A percentile compares a stretch with the other conserved stretches of the same genome.
These are phyloP conservation scores for Phytophthora litchii DNA, from an alignment of 352 stramenopile genomes.

Conservation along the genomic window DNA sequence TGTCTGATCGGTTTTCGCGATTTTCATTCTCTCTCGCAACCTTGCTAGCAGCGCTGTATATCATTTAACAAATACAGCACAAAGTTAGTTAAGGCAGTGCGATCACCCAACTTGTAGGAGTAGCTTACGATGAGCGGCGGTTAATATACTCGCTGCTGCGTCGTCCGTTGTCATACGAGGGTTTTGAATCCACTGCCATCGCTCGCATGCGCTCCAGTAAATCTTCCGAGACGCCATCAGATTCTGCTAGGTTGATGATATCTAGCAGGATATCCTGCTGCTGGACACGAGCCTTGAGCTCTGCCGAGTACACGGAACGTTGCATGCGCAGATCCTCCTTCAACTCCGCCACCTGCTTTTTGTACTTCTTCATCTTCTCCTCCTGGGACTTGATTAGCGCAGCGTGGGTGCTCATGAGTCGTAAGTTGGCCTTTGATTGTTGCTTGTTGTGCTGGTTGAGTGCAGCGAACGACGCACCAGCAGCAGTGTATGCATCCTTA, in stretches of 20 bases:
- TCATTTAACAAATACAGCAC: constrained; percentile 12
- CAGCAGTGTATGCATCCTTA: constrained; percentile 93
- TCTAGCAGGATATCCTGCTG: constrained; percentile 43
- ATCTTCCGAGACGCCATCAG: constrained; percentile 48
- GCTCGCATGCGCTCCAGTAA: constrained; percentile 62
- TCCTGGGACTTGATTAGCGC: constrained; percentile 88
- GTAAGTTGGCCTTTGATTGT: constrained; percentile 92
- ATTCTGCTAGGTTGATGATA: constrained; percentile 61
- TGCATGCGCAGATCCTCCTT: constrained; percentile 87
- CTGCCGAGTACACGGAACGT: constrained; percentile 76
- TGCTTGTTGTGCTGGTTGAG: constrained; percentile 95
- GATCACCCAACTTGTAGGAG: neutral
- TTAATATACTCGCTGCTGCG: constrained; percentile 30
- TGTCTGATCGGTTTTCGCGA: constrained; percentile 61
- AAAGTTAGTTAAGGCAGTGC: constrained; percentile 15
- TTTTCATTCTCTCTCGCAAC: constrained; percentile 28
- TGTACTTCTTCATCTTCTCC: constrained; percentile 91
- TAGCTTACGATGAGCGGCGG: constrained; percentile 40
- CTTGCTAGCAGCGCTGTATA: constrained; percentile 23
- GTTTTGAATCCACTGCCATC: constrained; percentile 69
- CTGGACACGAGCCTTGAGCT: constrained; percentile 70
- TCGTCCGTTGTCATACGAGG: constrained; percentile 65
- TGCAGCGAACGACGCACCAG: constrained; percentile 90
- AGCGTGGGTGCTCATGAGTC: constrained; percentile 88
- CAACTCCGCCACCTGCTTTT: constrained; percentile 82